Base-by-base conservation (phyloP, 805 yeast species). In the Spathaspora boniae region DNA sequence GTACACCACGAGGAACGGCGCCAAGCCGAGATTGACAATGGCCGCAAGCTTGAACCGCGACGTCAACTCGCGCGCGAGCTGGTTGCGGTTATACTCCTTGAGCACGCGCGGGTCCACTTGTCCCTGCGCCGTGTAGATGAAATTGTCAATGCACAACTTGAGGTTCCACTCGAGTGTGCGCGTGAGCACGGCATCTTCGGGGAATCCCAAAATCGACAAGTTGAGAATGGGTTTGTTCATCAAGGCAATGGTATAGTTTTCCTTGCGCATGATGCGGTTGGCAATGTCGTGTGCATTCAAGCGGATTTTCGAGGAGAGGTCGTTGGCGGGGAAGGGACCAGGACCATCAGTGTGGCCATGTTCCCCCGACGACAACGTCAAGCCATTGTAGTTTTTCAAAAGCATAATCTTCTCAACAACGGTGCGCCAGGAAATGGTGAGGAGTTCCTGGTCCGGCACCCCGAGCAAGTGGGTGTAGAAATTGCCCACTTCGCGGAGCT, bases 111-210 rank as follows among this genome's bases (percentile, higher is more conserved):
- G 78, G 37, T 88, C 78, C 11, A 93, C 63, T 48, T 86, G 95
- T 0, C 98, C 98, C 24, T 80, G 74, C 20, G 76, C 76, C 51
- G 84, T 86, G 62, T 93, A 93, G 0, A 84, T 80, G 56, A 78
- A 89, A 40, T 93, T 95, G 53, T 86, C 74, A 9, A 93, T 76
- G 53, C 98, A 91, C 16, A 93, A 65, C 47, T 86, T 86, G 38
- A 93, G 67, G 55, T 91, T 91, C 98, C 98, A 93, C 51, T 93
- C 98, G 45, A 93, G 61, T 2, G 96, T 87, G 45, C 83, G 81
- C 0, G 98, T 91, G 20, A 93, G 62, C 29, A 74, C 68, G 15
- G 60, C 49, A 18, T 58, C 50, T 37, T 43, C 50, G 24, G 57
- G 39, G 4, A 37, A 37, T 40, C 53, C 12, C 31, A 47, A 17